Base-by-base conservation (phyloP, 2,329 filamentous ascomycete genomes). In the Bretziella fagacearum region DNA sequence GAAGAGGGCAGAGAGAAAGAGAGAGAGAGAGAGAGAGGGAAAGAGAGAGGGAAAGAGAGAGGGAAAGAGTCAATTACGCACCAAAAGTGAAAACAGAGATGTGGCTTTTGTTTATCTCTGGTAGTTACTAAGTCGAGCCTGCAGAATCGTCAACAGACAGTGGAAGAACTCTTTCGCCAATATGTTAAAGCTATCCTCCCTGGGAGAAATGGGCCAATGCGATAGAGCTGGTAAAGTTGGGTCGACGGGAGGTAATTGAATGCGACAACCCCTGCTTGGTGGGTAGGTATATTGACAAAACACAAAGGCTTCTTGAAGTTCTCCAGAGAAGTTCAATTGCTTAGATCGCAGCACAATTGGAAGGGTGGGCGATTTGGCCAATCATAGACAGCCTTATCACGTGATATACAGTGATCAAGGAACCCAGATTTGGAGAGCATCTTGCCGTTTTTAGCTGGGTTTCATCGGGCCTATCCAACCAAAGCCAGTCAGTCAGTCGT, bases 241-340 rank as follows among this genome's bases (percentile, higher is more conserved):
- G 23, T 20, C 13, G 35, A 36, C 44, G 33, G 29, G 35, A 41
- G 22, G 29, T 32, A 37, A 42, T 36, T 43, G 20, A 39, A 41
- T 40, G n/a, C 17, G 29, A 42, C 35, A 46, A 49, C 36, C 42
- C 42, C 29, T 46, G 47, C 36, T 46, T 49, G 35, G 35, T 46
- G 29, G 43, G 30, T 39, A 46, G 47, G 35, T 37, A 22, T 8
- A 22, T 6, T 39, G 35, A 33, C 30, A 15, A n/a, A 33, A 33
- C 35, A 17, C 35, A 39, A 20, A 39, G 18, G 11, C 18, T 10
- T n/a, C 4, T 22, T 39, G 35, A 39, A 18, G 35, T 10, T 22
- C 17, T 39, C 35, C 11, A 10, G 13, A 22, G 20, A 20, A 18
- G 6, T 4, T 18, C 35, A 39, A 39, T 18, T 39, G 8, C 7